phyloP scores from a whole-genome alignment of 2,329 filamentous ascomycete species.

The Cladophialophora psammophila region DNA sequence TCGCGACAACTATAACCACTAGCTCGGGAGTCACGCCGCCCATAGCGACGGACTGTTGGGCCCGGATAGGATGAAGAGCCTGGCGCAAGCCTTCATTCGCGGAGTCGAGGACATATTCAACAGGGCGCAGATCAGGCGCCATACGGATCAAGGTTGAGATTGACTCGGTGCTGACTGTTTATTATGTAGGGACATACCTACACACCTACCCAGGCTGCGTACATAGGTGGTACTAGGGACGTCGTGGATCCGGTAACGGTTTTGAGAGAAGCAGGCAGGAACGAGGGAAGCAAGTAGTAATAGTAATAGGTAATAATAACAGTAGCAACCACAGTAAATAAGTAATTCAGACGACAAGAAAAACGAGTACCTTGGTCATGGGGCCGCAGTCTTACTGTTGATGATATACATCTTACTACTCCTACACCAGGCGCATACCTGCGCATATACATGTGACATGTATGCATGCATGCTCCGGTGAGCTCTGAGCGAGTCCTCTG shows the following conservation, averaged over 20 bases:
- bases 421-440: not conserved
- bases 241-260: not conserved
- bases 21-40: not conserved
- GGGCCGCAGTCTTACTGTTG: not conserved
- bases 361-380: not conserved
- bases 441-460: not conserved
- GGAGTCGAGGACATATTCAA: not conserved
- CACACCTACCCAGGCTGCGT: too few relatives aligned
- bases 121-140: not conserved
- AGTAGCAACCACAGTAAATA: too few relatives aligned
- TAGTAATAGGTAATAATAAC: too few relatives aligned
- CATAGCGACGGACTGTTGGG: not conserved
- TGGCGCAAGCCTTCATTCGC: not conserved
- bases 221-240: not conserved
- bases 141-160: not conserved
- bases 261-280: too few relatives aligned
- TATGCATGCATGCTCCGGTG: not conserved
- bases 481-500: not conserved
- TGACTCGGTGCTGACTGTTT: too few relatives aligned
- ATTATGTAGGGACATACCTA: too few relatives aligned
- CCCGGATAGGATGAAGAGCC: not conserved
- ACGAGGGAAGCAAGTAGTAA: not conserved
- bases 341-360: not conserved
- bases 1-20: not conserved
- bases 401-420: not conserved